Base-by-base conservation (phyloP, 2,329 filamentous ascomycete species). In the Dactylellina drechsleri region DNA sequence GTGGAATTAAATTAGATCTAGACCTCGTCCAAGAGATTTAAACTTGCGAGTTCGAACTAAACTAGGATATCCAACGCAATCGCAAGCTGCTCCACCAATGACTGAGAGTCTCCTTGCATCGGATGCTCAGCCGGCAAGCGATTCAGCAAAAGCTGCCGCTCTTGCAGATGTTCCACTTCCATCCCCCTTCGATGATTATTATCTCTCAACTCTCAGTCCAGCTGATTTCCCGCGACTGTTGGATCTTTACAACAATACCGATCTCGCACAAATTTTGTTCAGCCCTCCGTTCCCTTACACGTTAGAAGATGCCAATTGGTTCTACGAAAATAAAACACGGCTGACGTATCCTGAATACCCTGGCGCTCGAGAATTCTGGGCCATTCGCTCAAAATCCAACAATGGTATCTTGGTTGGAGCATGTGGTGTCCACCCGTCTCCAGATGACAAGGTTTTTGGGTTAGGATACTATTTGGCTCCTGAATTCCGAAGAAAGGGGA, bases 381-480 rank as follows among this genome's bases (percentile, higher is more conserved):
- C 68, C 15, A 56, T 75, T 20, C 64, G 71, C 7, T 75, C 64
- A 7, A 68, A 52, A 50, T 54, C 53, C 16, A 18, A 68, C 20
- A 36, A 31, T 45, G 53, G 53, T 20, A n/a, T 65, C 0, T 53
- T 75, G 28, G 54, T 68, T 3, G 71, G 71, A 8, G 65, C 68
- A 1, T 75, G 71, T 18, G 58, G 64, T 13, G 60, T 53, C 0
- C 71, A 68, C n/a, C 57, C 57, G 7, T 1, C 18, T 15, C 43
- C 64, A 23, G 47, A 36, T 26, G 40, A 57, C 28, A n/a, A 53
- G 15, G 16, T 15, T 5, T 58, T 75, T 20, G 41, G 40, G 12
- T n/a, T 75, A 5, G 71, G 71, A 13, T 75, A 75, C 20, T 75
- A 68, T 36, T 28, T 68, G 10, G 71, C 64, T n/a, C 64, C 71